Conservation (phyloP, 345 rosid genomes). For the Melastoma malabathricum region DNA sequence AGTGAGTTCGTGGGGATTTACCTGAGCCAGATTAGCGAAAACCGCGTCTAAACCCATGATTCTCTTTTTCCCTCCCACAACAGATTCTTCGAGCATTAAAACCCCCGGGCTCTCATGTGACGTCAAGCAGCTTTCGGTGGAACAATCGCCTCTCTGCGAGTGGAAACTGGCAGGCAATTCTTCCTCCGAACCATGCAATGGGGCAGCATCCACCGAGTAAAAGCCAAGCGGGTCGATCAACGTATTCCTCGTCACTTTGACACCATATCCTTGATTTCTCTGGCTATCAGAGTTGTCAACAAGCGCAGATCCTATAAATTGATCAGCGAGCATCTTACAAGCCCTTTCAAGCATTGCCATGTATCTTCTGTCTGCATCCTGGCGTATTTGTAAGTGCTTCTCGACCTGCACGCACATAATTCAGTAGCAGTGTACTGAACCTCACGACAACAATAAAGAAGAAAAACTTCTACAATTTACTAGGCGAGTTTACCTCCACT, state of each 20-base stretch:
- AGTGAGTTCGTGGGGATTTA: constrained; percentile 19
- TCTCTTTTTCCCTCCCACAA: constrained; percentile 31
- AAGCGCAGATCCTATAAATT: constrained; percentile 31
- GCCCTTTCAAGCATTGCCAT: constrained; percentile 56
- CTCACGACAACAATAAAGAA: too few species aligned
- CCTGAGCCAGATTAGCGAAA: constrained; percentile 4
- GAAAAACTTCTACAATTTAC: neutral
- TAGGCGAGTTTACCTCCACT: constrained; percentile 36
- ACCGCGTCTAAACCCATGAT: constrained; percentile 20
- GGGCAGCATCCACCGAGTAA: constrained; percentile 8
- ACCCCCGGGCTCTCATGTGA: constrained; percentile 45
- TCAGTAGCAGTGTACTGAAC: too few species aligned
- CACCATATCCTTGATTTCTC: constrained; percentile 15
- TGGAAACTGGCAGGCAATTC: constrained; percentile 24
- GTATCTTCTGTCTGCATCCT: constrained; percentile 50
- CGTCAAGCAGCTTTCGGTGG: constrained; percentile 60
- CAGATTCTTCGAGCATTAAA: constrained; percentile 27
- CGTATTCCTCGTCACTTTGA: constrained; percentile 17
- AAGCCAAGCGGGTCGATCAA: constrained; percentile 30
- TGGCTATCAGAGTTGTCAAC: constrained; percentile 12
- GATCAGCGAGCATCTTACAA: constrained; percentile 60
- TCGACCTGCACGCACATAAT: constrained; percentile 25
- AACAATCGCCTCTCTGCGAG: constrained; percentile 47
- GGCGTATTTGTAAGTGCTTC: constrained; percentile 54
- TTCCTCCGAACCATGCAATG: constrained; percentile 18